Evolutionary conservation across 345 rosid species (phyloP), one percentile per base, ranked within the genome.

Genomic region (Dimocarpus longan): DNA sequence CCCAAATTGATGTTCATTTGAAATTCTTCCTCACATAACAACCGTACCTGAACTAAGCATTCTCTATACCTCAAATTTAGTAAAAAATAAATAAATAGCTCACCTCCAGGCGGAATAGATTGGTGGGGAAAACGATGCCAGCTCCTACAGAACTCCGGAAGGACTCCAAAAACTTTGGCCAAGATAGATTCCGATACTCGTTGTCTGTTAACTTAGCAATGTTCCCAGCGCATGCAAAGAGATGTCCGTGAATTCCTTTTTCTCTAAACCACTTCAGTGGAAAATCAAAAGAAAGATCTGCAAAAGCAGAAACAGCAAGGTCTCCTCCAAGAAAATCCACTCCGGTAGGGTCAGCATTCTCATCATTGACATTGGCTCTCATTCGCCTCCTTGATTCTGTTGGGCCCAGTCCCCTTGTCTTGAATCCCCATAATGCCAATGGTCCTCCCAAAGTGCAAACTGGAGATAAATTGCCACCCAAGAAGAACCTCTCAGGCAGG

Each of bases 271-370:
- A 96, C 74, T 85, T 90, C 69, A 87, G 79, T 37, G 98, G 98
- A 75, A 94, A 86, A 85, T 96, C 97, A 85, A 96, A 93, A 64
- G 99, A 96, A 78, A 96, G 87, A 80, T 96, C 98, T 8, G 93
- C 98, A 81, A 96, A 94, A 65, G 94, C 91, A 86, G 94, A 87
- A 43, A 88, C 85, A 19, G 98, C 98, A 74, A 91, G 85, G 80
- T 96, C 99, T 86, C 99, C 99, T 80, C 99, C 99, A 70, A 93
- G 81, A 79, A 86, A 91, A 84, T 94, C 99, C 57, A 89, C 84
- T 74, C 86, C 97, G 70, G 88, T 54, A 66, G 88, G 54, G n/a
- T 81, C 80, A 28, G 79, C 76, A 75, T 71, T 80, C 52, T 87
- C 94, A 65, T 82, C 76, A 70, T 64, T 39, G 57, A 82, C 60